Evolutionary conservation across 2,329 filamentous ascomycete genomes (phyloP), one percentile per base, ranked within the genome.

Genomic region (Dendrostoma leiphaemia): DNA sequence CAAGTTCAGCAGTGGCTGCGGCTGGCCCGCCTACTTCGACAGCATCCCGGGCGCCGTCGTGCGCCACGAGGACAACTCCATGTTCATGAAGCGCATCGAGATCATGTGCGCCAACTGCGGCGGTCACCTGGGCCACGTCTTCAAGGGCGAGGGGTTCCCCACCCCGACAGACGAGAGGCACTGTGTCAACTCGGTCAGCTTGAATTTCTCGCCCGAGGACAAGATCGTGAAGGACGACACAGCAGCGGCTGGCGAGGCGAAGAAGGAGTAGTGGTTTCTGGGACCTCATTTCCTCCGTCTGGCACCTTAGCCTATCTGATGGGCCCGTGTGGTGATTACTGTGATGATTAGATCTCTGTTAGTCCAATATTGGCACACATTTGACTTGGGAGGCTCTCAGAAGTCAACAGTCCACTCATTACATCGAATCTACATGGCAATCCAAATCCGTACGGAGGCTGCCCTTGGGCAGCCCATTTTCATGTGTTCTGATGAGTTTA

Each of bases 11-110:
- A 95, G 90, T 17, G 91, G 91, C 38, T 99, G 94, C 72, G 94
- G 94, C 58, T 99, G 94, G 94, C 94, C 94, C 0, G 94, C 94
- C 12, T 99, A 97, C 74, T 99, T 93, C 69, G 94, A 99, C 72
- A 93, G 88, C 61, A 84, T 99, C 48, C 93, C 94, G 0, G 92
- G 91, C 2, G 93, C 93, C 1, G 91, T 99, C 12, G 90, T 84
- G 32, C 80, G 93, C 59, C 88, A 93, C 65, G 84, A 85, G 60
- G 94, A 99, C 71, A 76, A 73, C 45, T 78, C 85, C 0, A 81
- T 91, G 48, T 93, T 93, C 44, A 96, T 96, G 90, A 69, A 79
- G 66, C 80, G 94, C 61, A 97, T 85, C 13, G 94, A 99, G 77
- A 99, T 99, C 65, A 87, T 95, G 8, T 99, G 94, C 73, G 83